phyloP scores from a whole-genome alignment of 2,329 filamentous ascomycete species.

The Clarireedia sp. region DNA sequence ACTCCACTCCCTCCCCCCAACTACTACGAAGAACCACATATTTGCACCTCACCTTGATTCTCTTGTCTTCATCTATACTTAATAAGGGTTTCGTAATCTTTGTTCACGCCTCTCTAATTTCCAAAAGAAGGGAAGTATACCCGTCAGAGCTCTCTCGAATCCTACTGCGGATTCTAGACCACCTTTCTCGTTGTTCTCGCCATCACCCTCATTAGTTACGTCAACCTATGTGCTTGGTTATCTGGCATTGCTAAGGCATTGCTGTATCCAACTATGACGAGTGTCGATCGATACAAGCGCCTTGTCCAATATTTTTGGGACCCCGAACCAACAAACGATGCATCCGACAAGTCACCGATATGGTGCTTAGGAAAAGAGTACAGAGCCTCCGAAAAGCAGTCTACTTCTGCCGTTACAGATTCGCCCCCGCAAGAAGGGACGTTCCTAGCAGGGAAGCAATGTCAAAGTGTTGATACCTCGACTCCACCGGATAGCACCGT shows the following conservation, averaged over 20 bases:
- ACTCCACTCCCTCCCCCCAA: too few relatives aligned
- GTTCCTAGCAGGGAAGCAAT: not conserved
- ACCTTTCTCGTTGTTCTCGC: not conserved
- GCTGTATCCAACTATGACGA: conserved; percentile 39
- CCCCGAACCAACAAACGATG: conserved; percentile 75
- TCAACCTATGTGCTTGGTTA: conserved; percentile 2
- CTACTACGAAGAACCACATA: too few relatives aligned
- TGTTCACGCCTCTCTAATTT: too few relatives aligned
- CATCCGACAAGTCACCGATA: conserved; percentile 57
- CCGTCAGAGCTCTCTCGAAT: not conserved
- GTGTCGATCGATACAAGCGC: conserved; percentile 69
- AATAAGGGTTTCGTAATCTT: too few relatives aligned
- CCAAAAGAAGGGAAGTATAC: too few relatives aligned
- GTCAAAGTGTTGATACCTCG: conserved; percentile 12
- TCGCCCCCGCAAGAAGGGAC: conserved; percentile 15
- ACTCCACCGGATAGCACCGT: conserved; percentile 28
- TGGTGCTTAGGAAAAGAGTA: conserved; percentile 73
- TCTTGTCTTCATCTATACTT: too few relatives aligned
- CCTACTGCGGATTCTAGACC: not conserved
- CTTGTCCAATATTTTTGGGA: conserved; percentile 92
- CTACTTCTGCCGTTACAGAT: conserved; percentile 6
- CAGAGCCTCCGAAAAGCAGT: conserved; percentile 21
- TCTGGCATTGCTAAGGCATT: not conserved
- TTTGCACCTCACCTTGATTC: too few relatives aligned
- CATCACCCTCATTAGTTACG: not conserved